Percentiles rank a stretch among this genome's conserved stretches.
These are phyloP conservation scores for Postia placenta DNA, from an alignment of 768 basidiomycete species.

Conservation along the genomic window DNA sequence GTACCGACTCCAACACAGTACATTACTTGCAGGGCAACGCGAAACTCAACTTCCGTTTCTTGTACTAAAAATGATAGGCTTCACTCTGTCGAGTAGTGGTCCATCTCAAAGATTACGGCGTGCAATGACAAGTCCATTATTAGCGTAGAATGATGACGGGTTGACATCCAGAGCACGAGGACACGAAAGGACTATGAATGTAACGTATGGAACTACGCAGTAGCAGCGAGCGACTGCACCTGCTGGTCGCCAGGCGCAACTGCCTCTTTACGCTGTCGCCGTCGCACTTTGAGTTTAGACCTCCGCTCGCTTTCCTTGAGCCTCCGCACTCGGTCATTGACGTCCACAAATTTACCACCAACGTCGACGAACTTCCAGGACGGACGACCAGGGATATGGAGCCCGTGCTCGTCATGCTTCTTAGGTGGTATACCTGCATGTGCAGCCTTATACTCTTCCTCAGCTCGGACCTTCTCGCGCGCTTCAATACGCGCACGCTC, in stretches of 20 bases:
- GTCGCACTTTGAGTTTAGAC: not conserved
- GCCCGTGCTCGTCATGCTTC: constrained; percentile 3
- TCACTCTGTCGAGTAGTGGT: no score
- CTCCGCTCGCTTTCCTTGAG: constrained; percentile 42
- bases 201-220: no score
- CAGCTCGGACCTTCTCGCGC: constrained; percentile 29
- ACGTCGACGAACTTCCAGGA: constrained; percentile 68
- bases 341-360: constrained; percentile 62
- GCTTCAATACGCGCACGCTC: constrained; percentile 39
- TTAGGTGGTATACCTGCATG: constrained; percentile 22
- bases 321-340: constrained; percentile 45
- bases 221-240: no score
- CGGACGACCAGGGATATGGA: constrained; percentile 39
- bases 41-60: constrained; percentile 58
- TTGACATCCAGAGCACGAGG: no score
- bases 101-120: no score
- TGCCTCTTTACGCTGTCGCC: not conserved
- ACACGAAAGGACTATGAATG: no score
- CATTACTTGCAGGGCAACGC: constrained; percentile 38
- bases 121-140: no score
- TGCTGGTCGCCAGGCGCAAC: no score
- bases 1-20: not conserved
- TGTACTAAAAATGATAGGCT: constrained; percentile 36
- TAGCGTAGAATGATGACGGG: no score
- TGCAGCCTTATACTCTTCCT: constrained; percentile 35